Base-by-base conservation (phyloP, 2,329 filamentous ascomycete species). In the Penicillium brasilianum region DNA sequence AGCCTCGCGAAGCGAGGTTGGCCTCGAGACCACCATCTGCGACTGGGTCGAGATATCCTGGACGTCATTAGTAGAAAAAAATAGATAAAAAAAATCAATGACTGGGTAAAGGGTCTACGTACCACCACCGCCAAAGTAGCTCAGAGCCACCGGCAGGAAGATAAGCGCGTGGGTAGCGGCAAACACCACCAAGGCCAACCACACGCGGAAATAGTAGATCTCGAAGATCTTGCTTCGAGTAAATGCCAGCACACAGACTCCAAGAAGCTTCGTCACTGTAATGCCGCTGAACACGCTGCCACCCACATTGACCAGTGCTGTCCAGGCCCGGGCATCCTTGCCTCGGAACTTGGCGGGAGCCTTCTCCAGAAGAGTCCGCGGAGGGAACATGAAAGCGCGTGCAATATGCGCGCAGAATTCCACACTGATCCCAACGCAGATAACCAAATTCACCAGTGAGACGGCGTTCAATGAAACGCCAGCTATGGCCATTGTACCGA, bases 371-470 rank as follows among this genome's bases (percentile, higher is more conserved):
- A 97, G 89, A 0, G 87, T 87, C 1, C 88, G 86, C 11, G 90
- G 91, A 0, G 95, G 96, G 80, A 97, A 98, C 80, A 92, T 96
- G 80, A 97, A 99, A 0, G 95, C 95, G 6, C 95, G 88, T 0
- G 95, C 94, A 71, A 99, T 93, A 72, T 99, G 95, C 0, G 95
- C 95, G 74, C 95, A 99, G 77, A 99, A 99, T 74, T 99, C 95
- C 51, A 99, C 94, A 9, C 89, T 89, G 69, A 99, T 99, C 51
- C 95, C 95, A 4, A 99, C 92, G 74, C 93, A 97, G 66, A 99
- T 99, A 74, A 99, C 90, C 59, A 99, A 83, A 73, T 99, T 99
- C 71, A 99, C 95, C 9, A 99, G 86, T 1, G 91, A 95, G 25
- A 99, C 92, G 0, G 95, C 96, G 72, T 99, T 99, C 55, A 99